These are phyloP conservation scores for Aspergillus alliaceus DNA, from an alignment of 2,329 filamentous ascomycete species.

Conservation along the genomic window DNA sequence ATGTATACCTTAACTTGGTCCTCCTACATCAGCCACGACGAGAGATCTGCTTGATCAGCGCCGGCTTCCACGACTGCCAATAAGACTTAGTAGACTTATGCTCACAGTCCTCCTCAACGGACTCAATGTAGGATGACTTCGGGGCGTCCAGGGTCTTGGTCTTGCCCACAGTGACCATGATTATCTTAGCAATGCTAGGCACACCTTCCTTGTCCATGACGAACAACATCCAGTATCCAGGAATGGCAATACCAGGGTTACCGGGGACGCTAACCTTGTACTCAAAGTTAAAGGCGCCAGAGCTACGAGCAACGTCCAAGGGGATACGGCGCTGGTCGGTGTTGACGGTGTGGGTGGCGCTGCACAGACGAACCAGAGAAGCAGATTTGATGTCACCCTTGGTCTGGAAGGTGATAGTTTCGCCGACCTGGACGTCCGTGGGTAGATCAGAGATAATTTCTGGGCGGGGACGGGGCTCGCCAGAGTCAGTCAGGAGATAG, in stretches of 20 bases:
- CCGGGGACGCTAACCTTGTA: conserved; percentile 35
- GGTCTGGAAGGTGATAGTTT: not conserved
- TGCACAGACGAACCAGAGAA: conserved; percentile 51
- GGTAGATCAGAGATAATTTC: not conserved
- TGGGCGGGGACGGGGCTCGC: not conserved
- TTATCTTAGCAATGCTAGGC: conserved; percentile 49
- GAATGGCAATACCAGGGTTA: conserved; percentile 52
- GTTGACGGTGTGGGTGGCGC: conserved; percentile 57
- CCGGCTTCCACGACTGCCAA: no score
- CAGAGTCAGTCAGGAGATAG: conserved; percentile 48
- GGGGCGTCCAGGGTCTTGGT: no score
- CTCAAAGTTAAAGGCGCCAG: not conserved
- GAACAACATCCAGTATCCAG: conserved; percentile 58
- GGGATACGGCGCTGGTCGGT: conserved; percentile 60
- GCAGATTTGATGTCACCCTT: conserved; percentile 21
- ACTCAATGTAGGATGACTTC: no score
- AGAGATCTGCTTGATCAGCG: no score
- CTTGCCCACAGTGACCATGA: not conserved
- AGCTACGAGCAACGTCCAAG: conserved; percentile 25
- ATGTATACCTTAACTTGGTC: no score
- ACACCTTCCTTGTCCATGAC: conserved; percentile 44
- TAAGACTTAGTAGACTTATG: no score
- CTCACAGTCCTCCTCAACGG: no score
- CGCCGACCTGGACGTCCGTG: not conserved
- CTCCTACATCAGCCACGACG: no score